These are phyloP conservation scores for Escallonia herrerae DNA, from an alignment of 129 eudicot genomes.

Conservation along the genomic window DNA sequence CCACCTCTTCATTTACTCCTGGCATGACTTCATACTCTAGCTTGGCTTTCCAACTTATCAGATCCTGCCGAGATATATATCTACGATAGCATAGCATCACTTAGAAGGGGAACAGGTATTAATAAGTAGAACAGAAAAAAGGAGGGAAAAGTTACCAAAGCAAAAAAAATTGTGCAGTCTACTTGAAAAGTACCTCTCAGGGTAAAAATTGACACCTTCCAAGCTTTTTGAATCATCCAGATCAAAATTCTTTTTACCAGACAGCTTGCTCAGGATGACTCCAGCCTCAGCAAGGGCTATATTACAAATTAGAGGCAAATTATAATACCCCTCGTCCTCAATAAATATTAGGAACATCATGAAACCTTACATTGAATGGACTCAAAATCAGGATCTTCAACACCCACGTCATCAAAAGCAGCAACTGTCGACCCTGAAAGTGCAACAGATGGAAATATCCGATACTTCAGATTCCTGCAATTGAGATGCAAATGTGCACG, in stretches of 20 bases:
- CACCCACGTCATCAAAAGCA: constrained; percentile 69
- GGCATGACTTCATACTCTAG: constrained; percentile 65
- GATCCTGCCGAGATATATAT: constrained; percentile 72
- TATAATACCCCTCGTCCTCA: constrained; percentile 4
- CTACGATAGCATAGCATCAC: constrained; percentile 28
- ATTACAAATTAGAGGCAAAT: constrained; percentile 14
- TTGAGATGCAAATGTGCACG: neutral
- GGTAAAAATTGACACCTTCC: constrained; percentile 40
- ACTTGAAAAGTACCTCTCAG: constrained; percentile 59
- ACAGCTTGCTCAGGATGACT: constrained; percentile 63
- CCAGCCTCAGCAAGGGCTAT: constrained; percentile 96
- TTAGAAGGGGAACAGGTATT: neutral
- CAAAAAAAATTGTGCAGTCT: neutral
- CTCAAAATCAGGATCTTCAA: constrained; percentile 76
- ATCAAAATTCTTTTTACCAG: constrained; percentile 22
- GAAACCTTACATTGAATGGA: constrained; percentile 64
- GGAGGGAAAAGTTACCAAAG: neutral
- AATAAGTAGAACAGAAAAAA: neutral
- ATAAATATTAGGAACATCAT: neutral
- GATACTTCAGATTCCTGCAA: constrained; percentile 62
- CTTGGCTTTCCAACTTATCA: constrained; percentile 80
- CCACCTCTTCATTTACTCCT: constrained; percentile 69
- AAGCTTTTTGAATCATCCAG: constrained; percentile 14
- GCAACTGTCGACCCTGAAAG: constrained; percentile 64
- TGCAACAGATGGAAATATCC: constrained; percentile 50